Evolutionary conservation across 2,329 filamentous ascomycete genomes (phyloP), one percentile per base, ranked within the genome.

Genomic region (Neocucurbitaria cava): DNA sequence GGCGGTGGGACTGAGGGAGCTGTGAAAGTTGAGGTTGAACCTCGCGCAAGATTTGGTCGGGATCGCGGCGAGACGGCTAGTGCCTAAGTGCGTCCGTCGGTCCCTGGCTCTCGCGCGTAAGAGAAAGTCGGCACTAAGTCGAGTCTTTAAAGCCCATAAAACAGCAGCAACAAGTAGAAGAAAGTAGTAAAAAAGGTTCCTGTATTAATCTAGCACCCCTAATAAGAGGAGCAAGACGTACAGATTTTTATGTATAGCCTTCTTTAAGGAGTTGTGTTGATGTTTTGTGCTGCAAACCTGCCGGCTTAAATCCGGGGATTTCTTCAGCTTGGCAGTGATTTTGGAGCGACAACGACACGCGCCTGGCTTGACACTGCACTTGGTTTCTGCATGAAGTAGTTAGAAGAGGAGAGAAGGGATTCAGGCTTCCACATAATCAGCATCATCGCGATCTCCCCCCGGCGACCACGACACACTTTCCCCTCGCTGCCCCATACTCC

Each of bases 261-360:
- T n/a, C n/a, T n/a, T n/a, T n/a, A n/a, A n/a, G n/a, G n/a, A n/a
- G n/a, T n/a, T n/a, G n/a, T n/a, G n/a, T n/a, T n/a, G n/a, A n/a
- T n/a, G n/a, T n/a, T n/a, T n/a, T n/a, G n/a, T n/a, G n/a, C n/a
- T n/a, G n/a, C n/a, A n/a, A n/a, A n/a, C n/a, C n/a, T n/a, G n/a
- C n/a, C n/a, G n/a, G n/a, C n/a, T n/a, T n/a, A n/a, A n/a, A n/a
- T n/a, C n/a, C n/a, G n/a, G n/a, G n/a, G n/a, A n/a, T n/a, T n/a
- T n/a, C n/a, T n/a, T n/a, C 33, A 45, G 53, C 68, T 72, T 71
- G 64, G 69, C 68, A 63, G n/a, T 56, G 64, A 62, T 56, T 64
- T 54, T 58, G 51, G 38, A 39, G 42, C 20, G 45, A 52, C 36
- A 56, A 30, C 49, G 13, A 51, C 28, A 47, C 30, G 36, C 26